These are phyloP conservation scores for Furcasterigmium sp. DNA, from an alignment of 2,329 filamentous ascomycete species.

Conservation along the genomic window DNA sequence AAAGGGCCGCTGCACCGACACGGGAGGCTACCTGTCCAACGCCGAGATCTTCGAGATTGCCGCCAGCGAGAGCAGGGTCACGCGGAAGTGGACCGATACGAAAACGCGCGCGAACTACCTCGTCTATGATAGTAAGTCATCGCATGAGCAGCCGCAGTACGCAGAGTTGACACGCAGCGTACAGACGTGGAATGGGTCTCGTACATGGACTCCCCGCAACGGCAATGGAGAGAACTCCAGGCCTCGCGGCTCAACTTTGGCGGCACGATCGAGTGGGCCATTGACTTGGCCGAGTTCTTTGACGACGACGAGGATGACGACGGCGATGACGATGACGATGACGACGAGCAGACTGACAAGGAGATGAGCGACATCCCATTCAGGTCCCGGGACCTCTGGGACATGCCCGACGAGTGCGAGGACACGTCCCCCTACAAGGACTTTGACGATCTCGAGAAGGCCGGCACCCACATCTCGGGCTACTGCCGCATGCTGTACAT, in stretches of 20 bases:
- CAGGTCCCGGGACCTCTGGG: not conserved
- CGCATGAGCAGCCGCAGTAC: no score
- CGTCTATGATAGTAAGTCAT: not conserved
- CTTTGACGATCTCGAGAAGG: not conserved
- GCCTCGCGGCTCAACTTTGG: conserved; percentile 20
- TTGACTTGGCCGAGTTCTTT: conserved; percentile 1
- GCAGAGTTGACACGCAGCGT: no score
- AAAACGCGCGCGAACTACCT: not conserved
- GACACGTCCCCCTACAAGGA: not conserved
- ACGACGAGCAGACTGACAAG: not conserved
- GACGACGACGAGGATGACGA: no score
- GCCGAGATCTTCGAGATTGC: conserved; percentile 25
- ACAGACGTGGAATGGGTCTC: conserved; percentile 25
- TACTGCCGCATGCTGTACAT: conserved; percentile 5
- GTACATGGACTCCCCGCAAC: conserved; percentile 21
- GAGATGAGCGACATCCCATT: not conserved
- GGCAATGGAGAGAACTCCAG: conserved; percentile 12
- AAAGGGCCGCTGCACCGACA: conserved; percentile 22
- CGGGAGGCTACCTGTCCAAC: conserved; percentile 26
- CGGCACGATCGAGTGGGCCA: conserved; percentile 9
- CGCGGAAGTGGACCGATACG: not conserved
- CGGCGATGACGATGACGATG: not conserved
- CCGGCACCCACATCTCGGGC: not conserved
- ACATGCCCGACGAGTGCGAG: not conserved
- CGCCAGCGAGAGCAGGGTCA: conserved; percentile 25